A percentile compares a stretch with the other conserved stretches of the same genome.
Conservation (phyloP, 805 yeast species). For the Sugiyamaella chiloensis region DNA sequence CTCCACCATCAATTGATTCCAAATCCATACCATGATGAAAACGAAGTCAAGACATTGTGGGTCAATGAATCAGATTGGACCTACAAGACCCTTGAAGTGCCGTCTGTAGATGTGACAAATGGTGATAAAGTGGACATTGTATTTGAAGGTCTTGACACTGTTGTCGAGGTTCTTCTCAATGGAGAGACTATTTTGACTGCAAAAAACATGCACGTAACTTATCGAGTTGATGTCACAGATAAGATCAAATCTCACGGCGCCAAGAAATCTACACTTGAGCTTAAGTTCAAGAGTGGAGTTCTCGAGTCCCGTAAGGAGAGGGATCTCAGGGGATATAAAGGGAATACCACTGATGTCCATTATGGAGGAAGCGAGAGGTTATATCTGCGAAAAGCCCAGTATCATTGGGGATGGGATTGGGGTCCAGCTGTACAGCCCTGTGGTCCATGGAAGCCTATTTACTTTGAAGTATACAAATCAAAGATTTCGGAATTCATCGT, state of each 20-base stretch:
- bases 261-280: not conserved
- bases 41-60: constrained; percentile 46
- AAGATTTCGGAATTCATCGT: constrained; percentile 21
- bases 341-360: constrained; percentile 1
- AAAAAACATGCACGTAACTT: constrained; percentile 42
- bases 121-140: constrained; percentile 22
- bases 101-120: constrained; percentile 6
- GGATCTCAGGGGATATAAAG: not conserved
- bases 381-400: constrained; percentile 47
- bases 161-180: constrained; percentile 37
- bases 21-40: constrained; percentile 44
- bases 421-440: constrained; percentile 44
- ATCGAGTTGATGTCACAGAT: constrained; percentile 30
- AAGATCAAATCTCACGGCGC: not conserved
- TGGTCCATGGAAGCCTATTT: constrained; percentile 44
- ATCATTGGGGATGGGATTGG: constrained; percentile 61
- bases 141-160: constrained; percentile 44
- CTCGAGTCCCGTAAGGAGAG: constrained; percentile 2
- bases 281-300: constrained; percentile 1
- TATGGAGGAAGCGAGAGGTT: constrained; percentile 1
- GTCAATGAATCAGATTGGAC: constrained; percentile 49
- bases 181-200: constrained; percentile 35
- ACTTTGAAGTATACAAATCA: constrained; percentile 26
- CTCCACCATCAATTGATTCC: constrained; percentile 38
- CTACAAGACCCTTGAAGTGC: constrained; percentile 27